These are phyloP conservation scores for Fusarium gaditjirri DNA, from an alignment of 2,329 filamentous ascomycete species.

Conservation along the genomic window DNA sequence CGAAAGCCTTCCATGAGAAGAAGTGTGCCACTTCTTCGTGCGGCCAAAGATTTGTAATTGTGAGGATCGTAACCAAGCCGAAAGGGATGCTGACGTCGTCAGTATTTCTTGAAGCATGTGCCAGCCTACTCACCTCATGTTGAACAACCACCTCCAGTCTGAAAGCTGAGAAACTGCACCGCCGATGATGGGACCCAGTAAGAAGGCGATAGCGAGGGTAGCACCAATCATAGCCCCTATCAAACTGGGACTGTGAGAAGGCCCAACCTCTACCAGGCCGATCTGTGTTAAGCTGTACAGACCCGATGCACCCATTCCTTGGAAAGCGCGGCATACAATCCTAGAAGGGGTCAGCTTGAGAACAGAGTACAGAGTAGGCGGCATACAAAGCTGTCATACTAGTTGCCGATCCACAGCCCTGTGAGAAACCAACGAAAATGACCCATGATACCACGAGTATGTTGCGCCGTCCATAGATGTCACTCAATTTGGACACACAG, in stretches of 20 bases:
- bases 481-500: constrained; percentile 67
- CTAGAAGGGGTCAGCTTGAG: constrained; percentile 49
- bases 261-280: constrained; percentile 66
- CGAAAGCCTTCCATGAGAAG: constrained; percentile 56
- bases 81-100: constrained; percentile 58
- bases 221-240: constrained; percentile 66
- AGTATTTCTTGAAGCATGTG: background rate
- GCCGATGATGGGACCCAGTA: constrained; percentile 68
- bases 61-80: constrained; percentile 58
- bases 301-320: constrained; percentile 70
- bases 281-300: constrained; percentile 70
- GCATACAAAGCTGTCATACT: constrained; percentile 64
- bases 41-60: constrained; percentile 60
- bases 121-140: constrained; percentile 63
- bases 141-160: constrained; percentile 70
- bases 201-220: constrained; percentile 66
- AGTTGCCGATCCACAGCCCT: constrained; percentile 62
- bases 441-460: constrained; percentile 63
- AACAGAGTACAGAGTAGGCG: background rate
- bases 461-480: constrained; percentile 66
- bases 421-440: constrained; percentile 65
- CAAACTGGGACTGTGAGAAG: constrained; percentile 61
- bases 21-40: constrained; percentile 49
- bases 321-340: constrained; percentile 67
- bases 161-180: constrained; percentile 64